Evolutionary conservation across 139 green algal species (phyloP).

Genomic region (Marvania coccoides): DNA sequence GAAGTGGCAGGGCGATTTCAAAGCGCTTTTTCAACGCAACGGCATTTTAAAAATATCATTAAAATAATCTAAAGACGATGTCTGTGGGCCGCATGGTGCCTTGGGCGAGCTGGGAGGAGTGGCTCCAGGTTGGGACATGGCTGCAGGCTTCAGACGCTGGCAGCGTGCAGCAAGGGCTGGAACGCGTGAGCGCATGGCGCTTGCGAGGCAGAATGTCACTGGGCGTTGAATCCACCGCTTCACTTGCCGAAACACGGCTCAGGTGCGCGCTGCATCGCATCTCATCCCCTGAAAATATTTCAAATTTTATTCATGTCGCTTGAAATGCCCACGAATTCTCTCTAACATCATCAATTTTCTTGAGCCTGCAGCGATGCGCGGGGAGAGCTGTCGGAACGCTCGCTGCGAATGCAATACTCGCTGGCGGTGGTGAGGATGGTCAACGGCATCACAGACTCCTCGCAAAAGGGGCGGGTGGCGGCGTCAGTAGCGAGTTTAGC

Average conservation of each 20-base stretch:
- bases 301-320: too few species aligned
- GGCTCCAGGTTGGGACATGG: slow-evolving; percentile 31
- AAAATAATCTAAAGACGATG: slow-evolving; percentile 8
- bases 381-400: neutral
- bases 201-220: slow-evolving; percentile 52
- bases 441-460: slow-evolving; percentile 72
- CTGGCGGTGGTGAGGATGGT: slow-evolving; percentile 59
- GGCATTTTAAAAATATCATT: too few species aligned
- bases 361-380: neutral
- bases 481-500: slow-evolving; percentile 55
- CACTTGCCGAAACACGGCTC: slow-evolving; percentile 38
- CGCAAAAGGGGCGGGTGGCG: slow-evolving; percentile 61
- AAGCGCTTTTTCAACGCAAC: too few species aligned
- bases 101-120: slow-evolving; percentile 67
- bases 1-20: too few species aligned
- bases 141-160: slow-evolving; percentile 24
- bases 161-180: neutral
- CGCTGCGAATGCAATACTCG: slow-evolving; percentile 45
- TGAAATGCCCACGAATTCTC: neutral
- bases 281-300: slow-evolving; percentile 2
- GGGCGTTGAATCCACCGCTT: slow-evolving; percentile 53
- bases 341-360: neutral
- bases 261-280: slow-evolving; percentile 1
- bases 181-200: slow-evolving; percentile 42
- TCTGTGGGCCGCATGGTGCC: slow-evolving; percentile 45